Evolutionary conservation across 2,329 filamentous ascomycete genomes (phyloP).

Genomic region (Piedraia hortae): DNA sequence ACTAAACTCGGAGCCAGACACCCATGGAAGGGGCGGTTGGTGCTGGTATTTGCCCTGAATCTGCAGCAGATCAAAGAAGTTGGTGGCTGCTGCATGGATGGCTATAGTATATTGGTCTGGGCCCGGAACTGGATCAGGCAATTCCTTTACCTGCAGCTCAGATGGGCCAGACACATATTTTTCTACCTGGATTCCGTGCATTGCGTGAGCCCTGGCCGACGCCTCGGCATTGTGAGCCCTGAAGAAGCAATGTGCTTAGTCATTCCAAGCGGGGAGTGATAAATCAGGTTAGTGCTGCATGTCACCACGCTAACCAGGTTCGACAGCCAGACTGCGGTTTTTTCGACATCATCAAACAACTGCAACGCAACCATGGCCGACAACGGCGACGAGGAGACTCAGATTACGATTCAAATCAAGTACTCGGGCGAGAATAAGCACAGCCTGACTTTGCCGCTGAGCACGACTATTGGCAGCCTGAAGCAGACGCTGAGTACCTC

Average conservation of each 20-base stretch:
- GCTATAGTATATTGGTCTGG: slow-evolving; percentile 59
- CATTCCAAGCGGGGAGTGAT: no score
- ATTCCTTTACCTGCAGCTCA: slow-evolving; percentile 45
- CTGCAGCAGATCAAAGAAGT: slow-evolving; percentile 94
- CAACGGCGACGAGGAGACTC: slow-evolving; percentile 29
- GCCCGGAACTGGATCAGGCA: slow-evolving; percentile 46
- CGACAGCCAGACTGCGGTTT: no score
- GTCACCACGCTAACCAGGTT: no score
- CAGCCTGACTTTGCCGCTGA: slow-evolving; percentile 49
- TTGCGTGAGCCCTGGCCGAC: no score
- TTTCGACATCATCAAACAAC: no score
- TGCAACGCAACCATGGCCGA: slow-evolving; percentile 30
- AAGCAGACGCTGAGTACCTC: slow-evolving; percentile 63
- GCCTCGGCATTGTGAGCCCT: no score
- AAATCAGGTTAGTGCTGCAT: no score
- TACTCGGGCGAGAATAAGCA: slow-evolving; percentile 77
- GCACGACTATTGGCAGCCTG: slow-evolving; percentile 54
- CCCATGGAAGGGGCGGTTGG: slow-evolving; percentile 70
- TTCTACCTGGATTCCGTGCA: slow-evolving; percentile 32
- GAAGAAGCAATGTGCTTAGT: no score
- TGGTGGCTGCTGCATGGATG: slow-evolving; percentile 66
- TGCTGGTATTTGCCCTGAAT: slow-evolving; percentile 89
- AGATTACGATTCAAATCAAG: slow-evolving; percentile 92
- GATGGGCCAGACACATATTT: slow-evolving; percentile 33
- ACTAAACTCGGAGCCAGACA: slow-evolving; percentile 66